phyloP scores from a whole-genome alignment of 1,284 basidiomycete species.

The Earliella scabrosa region DNA sequence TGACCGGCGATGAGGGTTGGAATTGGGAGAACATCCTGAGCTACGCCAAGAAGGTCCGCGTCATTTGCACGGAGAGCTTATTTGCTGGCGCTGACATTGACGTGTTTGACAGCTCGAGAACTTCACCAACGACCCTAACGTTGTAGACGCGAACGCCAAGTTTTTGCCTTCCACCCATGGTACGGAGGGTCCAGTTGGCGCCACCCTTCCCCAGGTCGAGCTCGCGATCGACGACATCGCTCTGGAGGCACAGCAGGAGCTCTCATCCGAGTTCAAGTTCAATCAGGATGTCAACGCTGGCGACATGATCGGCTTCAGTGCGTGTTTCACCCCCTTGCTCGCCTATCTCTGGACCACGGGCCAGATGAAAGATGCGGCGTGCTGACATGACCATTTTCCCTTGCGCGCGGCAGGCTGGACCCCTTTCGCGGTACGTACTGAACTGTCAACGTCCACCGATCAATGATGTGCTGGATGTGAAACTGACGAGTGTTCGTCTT shows the following conservation, averaged over 20 bases:
- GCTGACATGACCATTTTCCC: background rate
- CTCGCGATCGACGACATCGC: slow-evolving; percentile 38
- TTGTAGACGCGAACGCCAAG: slow-evolving; percentile 11
- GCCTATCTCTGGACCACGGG: too few relatives aligned
- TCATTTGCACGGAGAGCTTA: background rate
- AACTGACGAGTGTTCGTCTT: too few relatives aligned
- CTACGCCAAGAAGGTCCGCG: slow-evolving; percentile 10
- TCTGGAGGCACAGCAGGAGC: slow-evolving; percentile 35
- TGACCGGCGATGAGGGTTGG: slow-evolving; percentile 30
- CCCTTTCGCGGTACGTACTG: slow-evolving; percentile 4
- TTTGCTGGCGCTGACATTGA: background rate
- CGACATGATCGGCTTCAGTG: slow-evolving; percentile 41
- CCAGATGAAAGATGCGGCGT: too few relatives aligned
- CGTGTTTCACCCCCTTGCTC: slow-evolving; percentile 7
- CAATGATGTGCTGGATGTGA: background rate
- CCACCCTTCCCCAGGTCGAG: slow-evolving; percentile 39
- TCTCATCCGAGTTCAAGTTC: slow-evolving; percentile 40
- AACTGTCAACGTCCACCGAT: background rate
- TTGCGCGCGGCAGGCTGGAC: slow-evolving; percentile 2
- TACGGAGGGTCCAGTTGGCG: slow-evolving; percentile 32
- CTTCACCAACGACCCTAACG: slow-evolving; percentile 11
- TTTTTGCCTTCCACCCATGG: slow-evolving; percentile 19
- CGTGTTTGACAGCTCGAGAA: slow-evolving; percentile 6
- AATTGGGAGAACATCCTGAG: slow-evolving; percentile 24
- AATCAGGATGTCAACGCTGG: slow-evolving; percentile 45